Base-by-base conservation (phyloP, 1,284 basidiomycete species). In the Exsudoporus floridanus region DNA sequence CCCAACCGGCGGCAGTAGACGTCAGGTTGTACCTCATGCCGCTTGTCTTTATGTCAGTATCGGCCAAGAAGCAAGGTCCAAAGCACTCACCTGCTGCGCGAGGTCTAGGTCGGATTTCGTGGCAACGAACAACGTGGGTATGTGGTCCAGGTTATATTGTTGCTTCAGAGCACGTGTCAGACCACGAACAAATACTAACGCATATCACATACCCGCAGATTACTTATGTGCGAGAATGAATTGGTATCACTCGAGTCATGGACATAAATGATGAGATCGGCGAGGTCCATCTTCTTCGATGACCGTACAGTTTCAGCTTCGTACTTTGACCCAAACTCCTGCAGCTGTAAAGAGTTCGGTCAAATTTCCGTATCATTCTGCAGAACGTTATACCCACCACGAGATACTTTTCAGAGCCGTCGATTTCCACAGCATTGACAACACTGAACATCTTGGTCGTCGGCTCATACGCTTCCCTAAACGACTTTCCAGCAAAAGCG, bases 161-260 rank as follows among this genome's bases (percentile, higher is more conserved):
- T 98, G 94, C 90, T 96, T 71, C 28, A 54, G 45, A 49, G 53
- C 23, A 30, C 41, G 13, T 36, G 47, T 70, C 50, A 69, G 62
- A 34, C 27, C 31, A 50, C 21, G 23, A 30, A 45, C 16, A 19
- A 27, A 21, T 16, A 7, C 40, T 12, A 28, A 31, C 33, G 44
- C 41, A 10, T 50, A 33, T 36, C 47, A 53, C 89, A 67, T 67
- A 94, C 92, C 69, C 94, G 80, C 65, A 98, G 75, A 74, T 98
- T 98, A 60, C 93, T 96, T 66, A 99, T 94, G 74, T 99, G 98
- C 45, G 92, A 95, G 70, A 99, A 99, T 12, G 94, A 98, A 72
- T 98, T 98, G 25, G 97, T 98, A 70, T 99, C 97, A 67, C 92
- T 94, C 50, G 94, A 97, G 73, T 99, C 96, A 70, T 98, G 90